phyloP scores from a whole-genome alignment of 352 stramenopile genomes.

The Pythium diclinum region DNA sequence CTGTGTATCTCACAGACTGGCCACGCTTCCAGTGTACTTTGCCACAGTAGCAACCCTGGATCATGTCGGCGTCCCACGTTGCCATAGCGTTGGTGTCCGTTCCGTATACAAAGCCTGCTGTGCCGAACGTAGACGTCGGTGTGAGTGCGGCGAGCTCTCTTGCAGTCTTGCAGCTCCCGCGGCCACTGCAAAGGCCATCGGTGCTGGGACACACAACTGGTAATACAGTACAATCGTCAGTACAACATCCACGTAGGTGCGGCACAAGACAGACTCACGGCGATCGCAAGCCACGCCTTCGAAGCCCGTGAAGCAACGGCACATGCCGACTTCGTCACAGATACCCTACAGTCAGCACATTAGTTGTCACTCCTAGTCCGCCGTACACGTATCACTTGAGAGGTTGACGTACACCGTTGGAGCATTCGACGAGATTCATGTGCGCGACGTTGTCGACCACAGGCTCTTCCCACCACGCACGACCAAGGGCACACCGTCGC shows the following conservation, averaged over 20 bases:
- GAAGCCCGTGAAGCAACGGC: constrained; percentile 59
- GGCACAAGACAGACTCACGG: constrained; percentile 28
- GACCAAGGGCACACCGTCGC: constrained; percentile 44
- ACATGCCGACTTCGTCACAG: constrained; percentile 53
- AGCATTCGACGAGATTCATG: constrained; percentile 52
- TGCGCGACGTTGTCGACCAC: constrained; percentile 50
- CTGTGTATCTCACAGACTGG: constrained; percentile 46
- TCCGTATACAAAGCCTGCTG: constrained; percentile 64
- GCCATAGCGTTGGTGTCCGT: constrained; percentile 57
- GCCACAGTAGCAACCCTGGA: constrained; percentile 86
- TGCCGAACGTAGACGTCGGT: constrained; percentile 33
- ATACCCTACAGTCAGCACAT: constrained; percentile 34
- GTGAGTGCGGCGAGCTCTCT: constrained; percentile 55
- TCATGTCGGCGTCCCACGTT: constrained; percentile 88
- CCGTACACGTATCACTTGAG: background rate
- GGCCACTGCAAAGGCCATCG: constrained; percentile 38
- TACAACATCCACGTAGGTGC: background rate
- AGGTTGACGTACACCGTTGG: constrained; percentile 47
- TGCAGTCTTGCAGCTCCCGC: constrained; percentile 44
- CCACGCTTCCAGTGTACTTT: constrained; percentile 60
- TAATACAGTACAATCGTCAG: background rate
- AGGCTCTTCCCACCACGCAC: constrained; percentile 69
- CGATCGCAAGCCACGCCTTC: constrained; percentile 67
- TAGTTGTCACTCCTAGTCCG: background rate
- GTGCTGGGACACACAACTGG: constrained; percentile 49